These are phyloP conservation scores for Ophiostoma pallidulum DNA, from an alignment of 2,329 filamentous ascomycete genomes.

Conservation along the genomic window DNA sequence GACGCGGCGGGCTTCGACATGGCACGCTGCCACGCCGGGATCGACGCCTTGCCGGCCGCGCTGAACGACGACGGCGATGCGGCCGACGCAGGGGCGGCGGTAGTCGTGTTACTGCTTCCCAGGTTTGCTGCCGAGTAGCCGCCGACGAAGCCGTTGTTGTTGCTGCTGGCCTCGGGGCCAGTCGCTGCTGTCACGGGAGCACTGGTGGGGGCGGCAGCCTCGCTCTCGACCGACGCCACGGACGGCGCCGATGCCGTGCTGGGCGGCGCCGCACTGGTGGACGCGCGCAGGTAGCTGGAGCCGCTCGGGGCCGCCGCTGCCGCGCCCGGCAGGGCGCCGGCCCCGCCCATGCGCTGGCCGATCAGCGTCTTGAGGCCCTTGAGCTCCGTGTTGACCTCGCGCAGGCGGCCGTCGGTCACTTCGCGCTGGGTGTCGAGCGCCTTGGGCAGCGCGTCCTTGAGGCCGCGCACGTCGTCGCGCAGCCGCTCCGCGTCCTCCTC, in stretches of 20 bases:
- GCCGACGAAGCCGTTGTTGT: conserved; percentile 2
- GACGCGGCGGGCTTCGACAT: conserved; percentile 52
- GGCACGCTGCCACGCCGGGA: conserved; percentile 73
- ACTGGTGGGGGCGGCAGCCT: conserved; percentile 12
- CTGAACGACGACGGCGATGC: conserved; percentile 36
- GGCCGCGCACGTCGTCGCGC: conserved; percentile 71
- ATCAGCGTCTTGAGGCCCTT: conserved; percentile 88
- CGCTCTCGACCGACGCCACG: conserved; percentile 9
- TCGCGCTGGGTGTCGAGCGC: conserved; percentile 84
- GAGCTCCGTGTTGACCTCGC: conserved; percentile 78
- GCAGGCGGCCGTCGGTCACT: conserved; percentile 66
- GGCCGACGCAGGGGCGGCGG: too few species aligned
- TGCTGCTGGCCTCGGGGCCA: too few species aligned
- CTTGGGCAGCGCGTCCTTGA: conserved; percentile 80
- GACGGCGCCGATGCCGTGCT: conserved; percentile 17
- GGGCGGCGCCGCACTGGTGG: conserved; percentile 16
- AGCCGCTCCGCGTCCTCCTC: conserved; percentile 83
- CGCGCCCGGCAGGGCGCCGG: neutral
- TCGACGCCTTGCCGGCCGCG: conserved; percentile 52
- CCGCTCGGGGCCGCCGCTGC: neutral
- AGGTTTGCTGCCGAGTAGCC: conserved; percentile 8
- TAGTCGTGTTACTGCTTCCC: conserved; percentile 20
- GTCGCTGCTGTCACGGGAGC: conserved; percentile 6
- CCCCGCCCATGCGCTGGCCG: conserved; percentile 46
- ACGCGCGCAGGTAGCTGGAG: conserved; percentile 23